These are phyloP conservation scores for Protomyces arabidopsidicola DNA, from an alignment of 1,139 yeast genomes.

Conservation along the genomic window DNA sequence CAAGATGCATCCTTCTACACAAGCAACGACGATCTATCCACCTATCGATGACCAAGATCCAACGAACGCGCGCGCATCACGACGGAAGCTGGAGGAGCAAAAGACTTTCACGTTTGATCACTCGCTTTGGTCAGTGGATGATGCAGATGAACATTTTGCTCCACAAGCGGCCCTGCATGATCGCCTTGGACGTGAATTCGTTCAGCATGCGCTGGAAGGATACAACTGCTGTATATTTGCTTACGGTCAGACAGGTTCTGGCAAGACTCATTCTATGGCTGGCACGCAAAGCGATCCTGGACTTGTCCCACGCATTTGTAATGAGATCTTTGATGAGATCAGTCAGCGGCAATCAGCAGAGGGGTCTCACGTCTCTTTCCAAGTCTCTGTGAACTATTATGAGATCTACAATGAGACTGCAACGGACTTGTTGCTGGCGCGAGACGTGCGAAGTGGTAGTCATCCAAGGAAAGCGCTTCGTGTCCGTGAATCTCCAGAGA, in stretches of 20 bases:
- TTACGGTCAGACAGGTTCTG: slow-evolving; percentile 86
- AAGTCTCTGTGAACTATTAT: slow-evolving; percentile 56
- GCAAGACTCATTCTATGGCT: slow-evolving; percentile 80
- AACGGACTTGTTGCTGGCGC: slow-evolving; percentile 48
- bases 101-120: slow-evolving; percentile 53
- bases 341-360: slow-evolving; percentile 40
- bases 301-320: slow-evolving; percentile 56
- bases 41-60: slow-evolving; percentile 13
- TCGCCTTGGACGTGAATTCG: slow-evolving; percentile 53
- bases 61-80: slow-evolving; percentile 8
- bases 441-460: slow-evolving; percentile 5
- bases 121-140: slow-evolving; percentile 56
- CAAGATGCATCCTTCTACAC: slow-evolving; percentile 35
- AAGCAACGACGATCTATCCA: slow-evolving; percentile 26
- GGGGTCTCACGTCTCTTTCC: slow-evolving; percentile 41
- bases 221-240: slow-evolving; percentile 81
- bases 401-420: slow-evolving; percentile 73
- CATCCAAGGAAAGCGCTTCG: slow-evolving; percentile 44
- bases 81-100: slow-evolving; percentile 35
- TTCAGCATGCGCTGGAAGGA: slow-evolving; percentile 64
- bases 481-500: slow-evolving; percentile 53
- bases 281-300: slow-evolving; percentile 47
- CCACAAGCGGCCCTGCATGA: slow-evolving; percentile 52
- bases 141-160: slow-evolving; percentile 42
- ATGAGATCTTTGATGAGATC: slow-evolving; percentile 51